Conservation (phyloP, 1,139 yeast genomes). For the Candida neerlandica region DNA sequence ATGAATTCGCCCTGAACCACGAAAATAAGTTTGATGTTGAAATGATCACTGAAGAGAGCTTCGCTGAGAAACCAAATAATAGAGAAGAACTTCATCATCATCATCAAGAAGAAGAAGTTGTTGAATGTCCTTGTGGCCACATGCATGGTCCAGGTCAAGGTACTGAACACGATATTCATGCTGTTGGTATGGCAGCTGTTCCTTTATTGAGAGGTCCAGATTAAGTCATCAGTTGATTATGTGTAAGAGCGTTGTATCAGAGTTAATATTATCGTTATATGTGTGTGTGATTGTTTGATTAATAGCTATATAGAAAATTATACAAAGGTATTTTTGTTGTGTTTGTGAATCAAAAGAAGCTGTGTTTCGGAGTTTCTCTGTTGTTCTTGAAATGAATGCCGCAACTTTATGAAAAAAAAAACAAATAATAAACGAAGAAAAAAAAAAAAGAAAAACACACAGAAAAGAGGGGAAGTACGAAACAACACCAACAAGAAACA, state of each 20-base stretch:
- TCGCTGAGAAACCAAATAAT: slow-evolving; percentile 3
- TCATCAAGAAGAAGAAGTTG: slow-evolving; percentile 7
- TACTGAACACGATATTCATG: slow-evolving; percentile 29
- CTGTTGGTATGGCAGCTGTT: slow-evolving; percentile 31
- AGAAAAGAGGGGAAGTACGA: background rate
- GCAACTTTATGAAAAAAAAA: no score
- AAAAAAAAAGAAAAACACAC: background rate
- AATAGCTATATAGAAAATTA: background rate
- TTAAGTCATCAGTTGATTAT: slow-evolving; percentile 15
- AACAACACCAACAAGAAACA: background rate
- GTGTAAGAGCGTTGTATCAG: background rate
- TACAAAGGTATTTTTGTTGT: no score
- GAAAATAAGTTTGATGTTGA: slow-evolving; percentile 8
- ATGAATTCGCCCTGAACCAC: slow-evolving; percentile 9
- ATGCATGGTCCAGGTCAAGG: slow-evolving; percentile 41
- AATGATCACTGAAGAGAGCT: slow-evolving; percentile 14
- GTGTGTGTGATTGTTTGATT: background rate
- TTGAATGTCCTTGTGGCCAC: slow-evolving; percentile 37
- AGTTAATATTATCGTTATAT: background rate
- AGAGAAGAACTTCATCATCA: background rate
- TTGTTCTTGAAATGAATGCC: no score
- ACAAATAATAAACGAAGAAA: background rate
- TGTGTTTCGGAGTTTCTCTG: background rate
- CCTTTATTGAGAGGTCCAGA: slow-evolving; percentile 41
- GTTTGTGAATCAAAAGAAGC: no score